Evolutionary conservation across 805 yeast genomes (phyloP).

Genomic region (Kazachstania taianensis): DNA sequence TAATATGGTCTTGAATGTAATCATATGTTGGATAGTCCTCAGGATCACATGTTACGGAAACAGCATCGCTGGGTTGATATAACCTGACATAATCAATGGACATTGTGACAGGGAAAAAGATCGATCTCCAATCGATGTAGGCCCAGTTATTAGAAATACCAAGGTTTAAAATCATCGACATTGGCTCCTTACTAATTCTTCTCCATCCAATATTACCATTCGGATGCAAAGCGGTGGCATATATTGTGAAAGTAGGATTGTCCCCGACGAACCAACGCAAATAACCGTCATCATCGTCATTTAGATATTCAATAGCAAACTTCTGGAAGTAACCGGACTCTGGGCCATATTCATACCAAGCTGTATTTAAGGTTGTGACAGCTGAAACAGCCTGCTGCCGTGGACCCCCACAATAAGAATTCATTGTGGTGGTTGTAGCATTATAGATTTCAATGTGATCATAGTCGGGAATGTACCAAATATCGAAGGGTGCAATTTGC

Average conservation of each 20-base stretch:
- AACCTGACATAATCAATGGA: slow-evolving; percentile 77
- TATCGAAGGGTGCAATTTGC: slow-evolving; percentile 89
- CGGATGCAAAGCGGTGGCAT: slow-evolving; percentile 70
- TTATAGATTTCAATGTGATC: slow-evolving; percentile 67
- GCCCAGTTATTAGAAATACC: slow-evolving; percentile 93
- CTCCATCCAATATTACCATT: slow-evolving; percentile 87
- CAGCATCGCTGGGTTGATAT: slow-evolving; percentile 66
- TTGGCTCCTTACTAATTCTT: slow-evolving; percentile 78
- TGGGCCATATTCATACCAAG: slow-evolving; percentile 71
- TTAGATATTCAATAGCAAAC: slow-evolving; percentile 68
- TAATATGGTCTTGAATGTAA: slow-evolving; percentile 60
- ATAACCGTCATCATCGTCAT: slow-evolving; percentile 64
- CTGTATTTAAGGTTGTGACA: slow-evolving; percentile 60
- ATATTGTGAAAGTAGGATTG: slow-evolving; percentile 62
- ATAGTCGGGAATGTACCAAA: slow-evolving; percentile 91
- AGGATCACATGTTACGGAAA: slow-evolving; percentile 77
- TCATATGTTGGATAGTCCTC: slow-evolving; percentile 72
- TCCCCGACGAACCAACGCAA: slow-evolving; percentile 82
- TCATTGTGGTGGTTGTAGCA: slow-evolving; percentile 65
- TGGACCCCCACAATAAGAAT: slow-evolving; percentile 87
- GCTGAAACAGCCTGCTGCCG: slow-evolving; percentile 88
- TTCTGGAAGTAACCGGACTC: slow-evolving; percentile 49
- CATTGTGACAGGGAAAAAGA: slow-evolving; percentile 70
- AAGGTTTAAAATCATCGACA: slow-evolving; percentile 77
- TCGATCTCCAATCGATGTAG: slow-evolving; percentile 78